phyloP scores from a whole-genome alignment of 768 basidiomycete species.

The Podaxis sp. region DNA sequence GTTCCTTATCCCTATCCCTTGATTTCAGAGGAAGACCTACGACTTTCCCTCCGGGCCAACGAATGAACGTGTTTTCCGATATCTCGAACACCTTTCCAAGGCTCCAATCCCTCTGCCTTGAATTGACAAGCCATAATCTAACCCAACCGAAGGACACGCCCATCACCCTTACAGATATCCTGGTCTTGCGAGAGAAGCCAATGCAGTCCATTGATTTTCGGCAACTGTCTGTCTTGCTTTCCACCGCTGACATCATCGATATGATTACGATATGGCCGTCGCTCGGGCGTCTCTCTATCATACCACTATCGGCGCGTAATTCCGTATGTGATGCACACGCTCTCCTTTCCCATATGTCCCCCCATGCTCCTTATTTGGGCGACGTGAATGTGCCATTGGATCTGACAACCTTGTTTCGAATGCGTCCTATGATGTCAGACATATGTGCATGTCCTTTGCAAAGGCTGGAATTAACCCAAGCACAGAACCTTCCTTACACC shows the following conservation, averaged over 20 bases:
- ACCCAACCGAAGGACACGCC: background rate
- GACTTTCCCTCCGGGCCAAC: background rate
- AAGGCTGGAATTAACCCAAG: background rate
- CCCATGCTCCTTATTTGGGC: background rate
- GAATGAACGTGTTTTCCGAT: background rate
- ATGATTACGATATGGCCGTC: slow-evolving; percentile 1
- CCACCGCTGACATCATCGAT: background rate
- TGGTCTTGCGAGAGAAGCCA: background rate
- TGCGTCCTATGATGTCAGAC: background rate
- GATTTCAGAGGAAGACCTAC: background rate
- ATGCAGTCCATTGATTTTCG: background rate
- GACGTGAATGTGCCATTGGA: background rate
- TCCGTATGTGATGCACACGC: background rate
- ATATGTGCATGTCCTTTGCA: slow-evolving; percentile 1
- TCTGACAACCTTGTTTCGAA: background rate
- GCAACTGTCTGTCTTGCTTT: background rate
- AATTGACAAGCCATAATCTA: background rate
- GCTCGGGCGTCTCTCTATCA: background rate
- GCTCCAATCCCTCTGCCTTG: background rate
- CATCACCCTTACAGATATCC: background rate
- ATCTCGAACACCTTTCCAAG: background rate
- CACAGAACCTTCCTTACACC: background rate
- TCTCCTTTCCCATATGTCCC: background rate
- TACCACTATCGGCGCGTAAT: background rate
- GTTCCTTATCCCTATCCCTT: background rate